Base-by-base conservation (phyloP, 345 rosid species). In the Fremontodendron californicum region DNA sequence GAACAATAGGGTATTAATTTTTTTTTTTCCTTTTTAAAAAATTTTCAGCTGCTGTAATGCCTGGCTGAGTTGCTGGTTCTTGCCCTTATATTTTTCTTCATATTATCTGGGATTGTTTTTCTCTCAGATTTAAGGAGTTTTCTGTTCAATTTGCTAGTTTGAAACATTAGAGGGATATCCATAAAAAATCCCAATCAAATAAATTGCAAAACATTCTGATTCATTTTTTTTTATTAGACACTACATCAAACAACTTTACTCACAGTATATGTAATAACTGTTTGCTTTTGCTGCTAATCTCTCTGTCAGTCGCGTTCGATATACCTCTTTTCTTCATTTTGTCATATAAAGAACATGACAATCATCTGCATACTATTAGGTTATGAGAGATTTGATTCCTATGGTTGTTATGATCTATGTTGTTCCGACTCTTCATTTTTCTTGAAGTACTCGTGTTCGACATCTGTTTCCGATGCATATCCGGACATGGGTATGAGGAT, bases 81-180 rank as follows among this genome's bases (percentile, higher is more conserved):
- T 87, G 84, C 71, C 74, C 54, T 61, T 68, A 66, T 80, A 58
- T 73, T 75, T 75, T 71, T 81, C 67, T 55, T 54, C 48, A 42
- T 48, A 35, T 73, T 71, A 77, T 78, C 82, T 75, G 87, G 79
- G 78, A 78, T 75, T 64, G 78, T 78, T 84, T 68, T 80, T 55
- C 78, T 78, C 78, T 76, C 83, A 69, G 82, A 82, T 89, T 86
- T 82, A 85, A 77, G 83, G 83, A 82, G 83, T 73, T 79, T 79
- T 82, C 71, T 57, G 82, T 77, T 85, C 79, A 78, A 74, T 83
- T 86, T 85, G 54, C 75, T 71, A 81, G 86, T 80, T 86, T 83
- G 86, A 73, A 86, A 83, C 82, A 65, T 74, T 80, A 76, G 76
- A 84, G 82, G 87, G 87, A 78, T 61, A 54, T 62, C 61, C 62